Percentiles rank a stretch among this genome's conserved stretches.
phyloP scores from a whole-genome alignment of 306 rosid genomes.

The Purshia tridentata region DNA sequence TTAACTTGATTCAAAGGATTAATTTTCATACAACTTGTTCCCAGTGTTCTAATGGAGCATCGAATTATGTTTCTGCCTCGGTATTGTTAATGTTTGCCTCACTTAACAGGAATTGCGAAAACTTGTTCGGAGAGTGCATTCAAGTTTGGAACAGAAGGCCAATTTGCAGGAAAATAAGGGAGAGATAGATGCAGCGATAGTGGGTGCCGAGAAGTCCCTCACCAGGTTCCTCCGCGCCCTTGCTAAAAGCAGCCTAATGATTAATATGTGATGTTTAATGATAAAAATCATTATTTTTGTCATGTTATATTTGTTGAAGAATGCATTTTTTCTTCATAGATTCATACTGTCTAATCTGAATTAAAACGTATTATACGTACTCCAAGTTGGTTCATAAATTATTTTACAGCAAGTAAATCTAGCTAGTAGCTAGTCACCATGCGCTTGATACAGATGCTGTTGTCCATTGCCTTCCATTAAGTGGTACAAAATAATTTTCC shows the following conservation, averaged over 20 bases:
- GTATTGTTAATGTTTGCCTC: conserved; percentile 12
- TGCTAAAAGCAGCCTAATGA: conserved; percentile 47
- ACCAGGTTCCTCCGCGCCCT: conserved; percentile 61
- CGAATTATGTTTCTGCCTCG: not conserved
- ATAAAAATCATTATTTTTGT: conserved; percentile 11
- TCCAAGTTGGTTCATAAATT: not conserved
- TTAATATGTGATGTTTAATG: conserved; percentile 9
- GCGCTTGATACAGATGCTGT: not conserved
- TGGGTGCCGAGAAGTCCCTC: conserved; percentile 59
- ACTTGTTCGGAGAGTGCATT: conserved; percentile 65
- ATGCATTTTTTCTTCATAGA: not conserved
- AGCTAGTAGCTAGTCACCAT: not conserved
- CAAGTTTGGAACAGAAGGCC: conserved; percentile 40
- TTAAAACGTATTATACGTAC: not conserved
- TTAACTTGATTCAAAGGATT: not conserved
- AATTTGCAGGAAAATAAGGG: conserved; percentile 45
- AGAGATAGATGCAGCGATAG: conserved; percentile 35
- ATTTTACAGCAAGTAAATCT: not conserved
- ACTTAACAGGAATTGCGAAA: conserved; percentile 74
- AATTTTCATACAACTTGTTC: not conserved
- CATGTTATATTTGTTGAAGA: not conserved
- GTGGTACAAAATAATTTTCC: not conserved
- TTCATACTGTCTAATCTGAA: not conserved
- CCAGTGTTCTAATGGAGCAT: not conserved
- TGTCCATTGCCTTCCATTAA: not conserved